Evolutionary conservation across 768 basidiomycete genomes (phyloP).

Genomic region (Hypholoma sublateritium): DNA sequence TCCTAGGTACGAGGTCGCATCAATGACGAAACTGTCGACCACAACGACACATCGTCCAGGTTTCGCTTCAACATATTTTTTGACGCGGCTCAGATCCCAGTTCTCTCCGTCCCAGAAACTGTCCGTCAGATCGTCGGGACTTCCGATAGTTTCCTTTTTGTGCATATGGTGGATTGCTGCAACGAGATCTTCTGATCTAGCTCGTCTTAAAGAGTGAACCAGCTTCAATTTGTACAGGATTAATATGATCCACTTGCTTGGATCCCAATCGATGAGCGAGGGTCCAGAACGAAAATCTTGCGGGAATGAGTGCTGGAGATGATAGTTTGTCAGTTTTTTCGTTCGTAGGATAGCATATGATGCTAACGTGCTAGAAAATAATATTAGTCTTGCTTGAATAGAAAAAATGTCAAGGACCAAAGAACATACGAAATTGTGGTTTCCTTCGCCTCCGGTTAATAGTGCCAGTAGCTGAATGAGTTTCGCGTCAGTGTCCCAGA

Average conservation of each 20-base stretch:
- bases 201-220: slow-evolving; percentile 48
- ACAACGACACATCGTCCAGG: slow-evolving; percentile 48
- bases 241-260: slow-evolving; percentile 77
- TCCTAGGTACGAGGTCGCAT: slow-evolving; percentile 58
- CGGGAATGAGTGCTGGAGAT: slow-evolving; percentile 67
- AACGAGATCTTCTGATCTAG: slow-evolving; percentile 45
- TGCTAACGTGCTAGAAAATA: slow-evolving; percentile 40
- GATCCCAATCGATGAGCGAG: slow-evolving; percentile 66
- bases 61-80: slow-evolving; percentile 29
- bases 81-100: slow-evolving; percentile 42
- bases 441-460: slow-evolving; percentile 75
- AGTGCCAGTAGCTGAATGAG: slow-evolving; percentile 57
- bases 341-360: neutral
- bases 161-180: slow-evolving; percentile 50
- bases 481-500: no score
- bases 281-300: slow-evolving; percentile 77
- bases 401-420: neutral
- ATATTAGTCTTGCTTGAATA: neutral
- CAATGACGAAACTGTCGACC: slow-evolving; percentile 60
- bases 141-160: slow-evolving; percentile 29
- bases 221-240: slow-evolving; percentile 48
- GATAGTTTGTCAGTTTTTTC: neutral
- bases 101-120: slow-evolving; percentile 33
- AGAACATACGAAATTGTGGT: slow-evolving; percentile 67
- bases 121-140: slow-evolving; percentile 15